Base-by-base conservation (phyloP, 371 early-diverging fungal species). In the Mucor velutinosus region DNA sequence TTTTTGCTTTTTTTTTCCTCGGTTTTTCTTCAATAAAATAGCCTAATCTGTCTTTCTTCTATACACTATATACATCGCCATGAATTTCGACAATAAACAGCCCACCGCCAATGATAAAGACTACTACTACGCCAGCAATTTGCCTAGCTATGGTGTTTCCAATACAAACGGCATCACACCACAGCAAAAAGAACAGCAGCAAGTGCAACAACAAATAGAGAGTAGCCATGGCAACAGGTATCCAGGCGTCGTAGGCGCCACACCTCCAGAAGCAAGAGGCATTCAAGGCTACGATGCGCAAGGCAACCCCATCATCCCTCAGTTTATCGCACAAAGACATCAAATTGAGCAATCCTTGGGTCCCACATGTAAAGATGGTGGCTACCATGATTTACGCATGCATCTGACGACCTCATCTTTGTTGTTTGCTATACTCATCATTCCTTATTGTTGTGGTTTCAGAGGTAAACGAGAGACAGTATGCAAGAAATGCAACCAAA, bases 401-500 rank as follows among this genome's bases (percentile, higher is more conserved):
- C 75, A 80, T 57, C 70, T 79, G 32, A 79, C 80, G 3, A 73
- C 51, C 14, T 60, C 53, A 4, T 70, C 81, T 11, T 27, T 83
- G 7, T 43, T 72, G 0, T 72, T 79, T 67, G 74, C 83, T 8
- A 56, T 80, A 14, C 66, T 83, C 4, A 67, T 80, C 33, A 10
- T 83, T 12, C 83, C 83, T 12, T 80, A 80, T 51, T 74, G 77
- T 19, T 83, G 83, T 58, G 83, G 83, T 21, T 83, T 65, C 32
- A 62, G 79, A 64, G 83, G 83, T 6, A 65, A 33, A 62, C 64
- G 78, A 47, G 72, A 67, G 75, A 39, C 41, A 15, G 80, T 59
- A 49, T 67, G 83, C 66, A 78, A 58, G 41, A 80, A 78, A 35
- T 82, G 83, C 23, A 63, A 69, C 21, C 71, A 76, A 66, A 76